Percentiles rank a stretch among this genome's conserved stretches.
These are phyloP conservation scores for Aspergillus sp. DNA, from an alignment of 2,329 filamentous ascomycete species.

Conservation along the genomic window DNA sequence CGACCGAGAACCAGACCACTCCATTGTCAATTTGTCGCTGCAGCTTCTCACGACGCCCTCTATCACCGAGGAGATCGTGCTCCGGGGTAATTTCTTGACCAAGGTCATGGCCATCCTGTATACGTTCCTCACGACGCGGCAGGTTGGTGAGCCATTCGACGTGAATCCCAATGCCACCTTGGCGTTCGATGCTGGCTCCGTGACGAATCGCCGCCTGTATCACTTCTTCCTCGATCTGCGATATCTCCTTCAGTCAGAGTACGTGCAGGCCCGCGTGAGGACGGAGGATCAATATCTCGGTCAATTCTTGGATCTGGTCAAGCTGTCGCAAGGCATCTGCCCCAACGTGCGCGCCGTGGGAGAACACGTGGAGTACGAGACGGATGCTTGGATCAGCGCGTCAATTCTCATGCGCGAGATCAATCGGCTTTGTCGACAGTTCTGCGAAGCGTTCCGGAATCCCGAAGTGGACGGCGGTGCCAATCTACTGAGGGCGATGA, in stretches of 20 bases:
- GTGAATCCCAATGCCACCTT: constrained; percentile 82
- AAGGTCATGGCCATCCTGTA: constrained; percentile 95
- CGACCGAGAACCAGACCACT: constrained; percentile 94
- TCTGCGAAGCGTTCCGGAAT: constrained; percentile 81
- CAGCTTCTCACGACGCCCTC: constrained; percentile 97
- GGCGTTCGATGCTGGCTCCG: constrained; percentile 89
- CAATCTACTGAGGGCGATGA: constrained; percentile 68
- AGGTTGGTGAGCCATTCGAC: constrained; percentile 91
- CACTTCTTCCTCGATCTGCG: constrained; percentile 96
- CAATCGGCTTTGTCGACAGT: constrained; percentile 84
- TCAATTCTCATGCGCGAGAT: constrained; percentile 93
- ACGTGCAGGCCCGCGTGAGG: constrained; percentile 82
- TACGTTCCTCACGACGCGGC: constrained; percentile 91
- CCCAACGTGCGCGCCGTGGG: constrained; percentile 89
- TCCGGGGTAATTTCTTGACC: constrained; percentile 92
- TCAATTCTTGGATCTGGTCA: constrained; percentile 93
- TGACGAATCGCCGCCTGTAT: constrained; percentile 93
- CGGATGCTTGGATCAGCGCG: constrained; percentile 95
- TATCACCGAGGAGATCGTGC: constrained; percentile 92
- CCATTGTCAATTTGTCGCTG: constrained; percentile 94
- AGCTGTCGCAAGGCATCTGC: constrained; percentile 94
- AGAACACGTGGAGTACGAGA: constrained; percentile 97
- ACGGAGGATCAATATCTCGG: constrained; percentile 82
- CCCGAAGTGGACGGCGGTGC: constrained; percentile 63
- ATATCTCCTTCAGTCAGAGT: constrained; percentile 82